These are phyloP conservation scores for Oryza brachyantha DNA, from an alignment of 176 grass and related monocot species.

Conservation along the genomic window DNA sequence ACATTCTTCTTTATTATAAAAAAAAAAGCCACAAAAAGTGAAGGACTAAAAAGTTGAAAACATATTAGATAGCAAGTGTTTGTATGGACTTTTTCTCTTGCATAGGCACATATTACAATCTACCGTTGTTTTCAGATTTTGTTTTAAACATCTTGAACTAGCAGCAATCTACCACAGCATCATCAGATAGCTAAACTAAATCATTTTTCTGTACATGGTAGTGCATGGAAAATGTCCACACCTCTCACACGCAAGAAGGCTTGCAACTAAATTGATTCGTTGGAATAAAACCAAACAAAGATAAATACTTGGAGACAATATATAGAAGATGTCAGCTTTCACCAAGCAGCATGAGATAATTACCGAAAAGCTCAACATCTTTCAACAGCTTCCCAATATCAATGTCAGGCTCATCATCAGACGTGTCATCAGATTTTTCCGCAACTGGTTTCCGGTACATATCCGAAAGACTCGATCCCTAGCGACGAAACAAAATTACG, in stretches of 20 bases:
- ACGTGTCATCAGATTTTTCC: conserved; percentile 32
- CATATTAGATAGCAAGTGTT: not conserved
- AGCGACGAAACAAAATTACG: not conserved
- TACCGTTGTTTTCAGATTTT: not conserved
- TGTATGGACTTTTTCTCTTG: not conserved
- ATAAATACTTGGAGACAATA: not conserved
- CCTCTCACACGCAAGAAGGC: not conserved
- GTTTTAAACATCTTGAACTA: not conserved
- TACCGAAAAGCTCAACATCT: conserved; percentile 85
- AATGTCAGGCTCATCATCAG: conserved; percentile 68
- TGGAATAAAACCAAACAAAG: not conserved
- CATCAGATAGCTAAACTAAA: not conserved
- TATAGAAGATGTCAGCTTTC: not conserved
- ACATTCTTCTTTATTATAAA: not conserved
- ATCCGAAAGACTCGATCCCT: conserved; percentile 72
- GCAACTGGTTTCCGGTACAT: conserved; percentile 64
- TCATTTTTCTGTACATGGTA: not conserved
- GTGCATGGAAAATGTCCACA: not conserved
- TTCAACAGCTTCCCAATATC: conserved; percentile 79
- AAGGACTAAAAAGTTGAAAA: too few relatives aligned
- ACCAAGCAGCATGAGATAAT: not conserved
- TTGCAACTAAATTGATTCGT: not conserved
- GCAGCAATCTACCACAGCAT: not conserved
- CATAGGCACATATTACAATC: not conserved
- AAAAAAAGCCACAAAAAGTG: not conserved